A percentile compares a stretch with the other conserved stretches of the same genome.
These are phyloP conservation scores for Cicer yamashitae DNA, from an alignment of 306 rosid genomes.

Conservation along the genomic window DNA sequence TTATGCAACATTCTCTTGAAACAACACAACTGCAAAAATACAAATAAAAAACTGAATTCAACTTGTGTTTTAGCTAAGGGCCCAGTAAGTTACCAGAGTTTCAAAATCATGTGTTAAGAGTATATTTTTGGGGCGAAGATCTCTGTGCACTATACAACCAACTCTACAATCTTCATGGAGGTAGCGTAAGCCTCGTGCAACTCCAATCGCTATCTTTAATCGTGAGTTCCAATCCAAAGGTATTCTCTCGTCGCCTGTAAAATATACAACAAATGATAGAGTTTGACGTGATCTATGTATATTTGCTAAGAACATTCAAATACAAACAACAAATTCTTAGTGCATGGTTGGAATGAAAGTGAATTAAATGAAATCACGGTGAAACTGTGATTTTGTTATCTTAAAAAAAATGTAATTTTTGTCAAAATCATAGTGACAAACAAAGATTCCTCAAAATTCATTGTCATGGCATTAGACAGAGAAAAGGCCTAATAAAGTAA, in stretches of 20 bases:
- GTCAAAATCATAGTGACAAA: no score
- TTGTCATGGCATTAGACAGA: neutral
- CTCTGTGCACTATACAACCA: conserved; percentile 94
- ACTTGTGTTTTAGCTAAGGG: neutral
- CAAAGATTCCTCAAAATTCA: no score
- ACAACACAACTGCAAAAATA: neutral
- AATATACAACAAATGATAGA: conserved; percentile 29
- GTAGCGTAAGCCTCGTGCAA: conserved; percentile 88
- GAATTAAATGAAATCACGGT: no score
- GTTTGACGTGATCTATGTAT: conserved; percentile 5
- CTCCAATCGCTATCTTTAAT: conserved; percentile 78
- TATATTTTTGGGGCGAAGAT: conserved; percentile 84
- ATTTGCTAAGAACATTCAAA: conserved; percentile 22
- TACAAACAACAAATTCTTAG: neutral
- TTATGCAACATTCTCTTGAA: neutral
- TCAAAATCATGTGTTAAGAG: conserved; percentile 94
- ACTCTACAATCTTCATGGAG: conserved; percentile 99
- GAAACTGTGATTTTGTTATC: no score
- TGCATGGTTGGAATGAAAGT: neutral
- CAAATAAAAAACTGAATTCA: neutral
- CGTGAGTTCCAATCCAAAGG: conserved; percentile 76
- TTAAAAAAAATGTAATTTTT: no score
- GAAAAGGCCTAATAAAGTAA: neutral
- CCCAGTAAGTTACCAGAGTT: conserved; percentile 66
- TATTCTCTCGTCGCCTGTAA: conserved; percentile 63